Evolutionary conservation across 768 basidiomycete species (phyloP), one percentile per base, ranked within the genome.

Genomic region (Crepidotus variabilis): DNA sequence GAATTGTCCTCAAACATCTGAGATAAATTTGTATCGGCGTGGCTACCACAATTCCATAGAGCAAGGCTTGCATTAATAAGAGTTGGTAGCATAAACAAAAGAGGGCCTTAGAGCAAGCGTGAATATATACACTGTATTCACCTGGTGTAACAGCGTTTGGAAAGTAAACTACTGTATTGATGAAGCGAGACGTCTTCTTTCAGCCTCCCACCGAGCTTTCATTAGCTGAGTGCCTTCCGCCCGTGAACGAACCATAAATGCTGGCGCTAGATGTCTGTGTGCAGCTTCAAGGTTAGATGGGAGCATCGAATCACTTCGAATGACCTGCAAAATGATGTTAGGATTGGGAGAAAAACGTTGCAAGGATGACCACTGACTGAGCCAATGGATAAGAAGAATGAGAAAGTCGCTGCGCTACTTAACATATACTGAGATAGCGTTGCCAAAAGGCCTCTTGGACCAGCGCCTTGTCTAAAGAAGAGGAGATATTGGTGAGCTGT

Each of bases 361-460:
- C 14, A 21, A 22, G 32, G 50, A 24, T 13, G 28, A 14, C 32
- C 24, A 57, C 85, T 65, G 66, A 95, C 94, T 28, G 94, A 94
- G 66, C 93, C 90, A 66, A 97, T 92, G 39, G 93, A 84, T 58
- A 98, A 86, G 86, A 98, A 98, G 77, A 98, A 98, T 2, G 88
- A 88, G 71, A 99, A 98, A 0, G 96, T 97, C 7, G 95, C 95
- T 5, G 92, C 96, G 64, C 96, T 98, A 65, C 92, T 92, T 24
- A 98, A 83, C 97, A 99, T 99, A 72, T 98, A 98, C 65, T 95
- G 93, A 13, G 95, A 96, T 51, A 99, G 83, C 1, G 97, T 97
- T 3, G 92, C 88, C 22, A 98, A 76, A 50, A 85, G 75, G 10
- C 97, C 97, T 66, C 94, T 83, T 22, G 93, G 94, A 22, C 97